phyloP scores from a whole-genome alignment of 768 basidiomycete genomes.

The Cyclocybe aegerita region DNA sequence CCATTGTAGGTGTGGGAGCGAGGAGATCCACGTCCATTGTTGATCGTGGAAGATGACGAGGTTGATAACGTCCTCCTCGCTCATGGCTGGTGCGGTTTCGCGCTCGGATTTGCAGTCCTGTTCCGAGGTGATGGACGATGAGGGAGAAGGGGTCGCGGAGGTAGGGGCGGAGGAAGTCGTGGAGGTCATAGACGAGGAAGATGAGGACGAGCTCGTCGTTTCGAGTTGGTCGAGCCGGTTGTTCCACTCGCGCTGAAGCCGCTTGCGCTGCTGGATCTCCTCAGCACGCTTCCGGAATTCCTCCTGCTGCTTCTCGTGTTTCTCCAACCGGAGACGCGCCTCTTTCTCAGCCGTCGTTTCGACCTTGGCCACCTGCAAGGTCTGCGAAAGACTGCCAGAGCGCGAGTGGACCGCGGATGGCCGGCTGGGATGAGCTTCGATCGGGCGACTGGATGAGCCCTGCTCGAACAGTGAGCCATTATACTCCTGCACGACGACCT shows the following conservation, averaged over 20 bases:
- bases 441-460: slow-evolving; percentile 9
- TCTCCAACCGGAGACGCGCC: slow-evolving; percentile 7
- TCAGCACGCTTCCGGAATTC: slow-evolving; percentile 23
- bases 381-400: not conserved
- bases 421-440: not conserved
- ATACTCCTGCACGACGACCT: not conserved
- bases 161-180: no score
- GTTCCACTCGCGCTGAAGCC: slow-evolving; percentile 2
- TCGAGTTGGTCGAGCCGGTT: slow-evolving; percentile 6
- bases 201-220: slow-evolving; percentile 3
- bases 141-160: not conserved
- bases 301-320: slow-evolving; percentile 22
- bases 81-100: slow-evolving; percentile 5
- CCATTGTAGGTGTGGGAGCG: slow-evolving; percentile 19
- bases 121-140: slow-evolving; percentile 13
- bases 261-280: slow-evolving; percentile 18
- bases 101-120: slow-evolving; percentile 1
- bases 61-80: slow-evolving; percentile 16
- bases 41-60: slow-evolving; percentile 26
- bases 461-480: slow-evolving; percentile 8
- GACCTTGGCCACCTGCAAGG: not conserved
- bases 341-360: slow-evolving; percentile 1
- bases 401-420: not conserved
- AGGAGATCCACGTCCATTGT: slow-evolving; percentile 20
- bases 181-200: no score